Evolutionary conservation across 345 rosid genomes (phyloP), one percentile per base, ranked within the genome.

Genomic region (Raphanus raphanistrum): DNA sequence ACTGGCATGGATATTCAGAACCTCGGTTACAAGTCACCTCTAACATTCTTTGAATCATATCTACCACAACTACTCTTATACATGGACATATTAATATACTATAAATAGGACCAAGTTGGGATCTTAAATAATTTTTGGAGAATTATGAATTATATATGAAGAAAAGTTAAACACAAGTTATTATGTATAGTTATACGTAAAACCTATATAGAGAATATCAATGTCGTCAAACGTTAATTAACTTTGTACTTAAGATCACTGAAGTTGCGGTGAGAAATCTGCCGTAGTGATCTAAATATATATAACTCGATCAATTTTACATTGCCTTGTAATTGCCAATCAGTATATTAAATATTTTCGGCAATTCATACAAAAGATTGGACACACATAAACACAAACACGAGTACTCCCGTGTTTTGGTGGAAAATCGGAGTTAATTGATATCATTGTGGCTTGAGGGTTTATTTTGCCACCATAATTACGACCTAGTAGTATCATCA

Each of bases 381-480:
- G 29, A 63, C 36, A 38, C 5, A 63, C 66, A 28, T 16, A 27
- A 63, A 70, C 21, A 48, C 33, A 28, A 72, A 57, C 29, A 27
- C 66, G 72, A 16, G 36, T 57, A 58, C 32, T 31, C 32, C 58
- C 38, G 71, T 65, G 21, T 32, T 64, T 57, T 55, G 61, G 63
- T 72, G 62, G 32, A 26, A 48, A 72, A 13, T 7, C 58, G 41
- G 6, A 45, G 52, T 66, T 16, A 27, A 25, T 33, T 12, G 66
- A 62, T 33, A 78, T 72, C 77, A 66, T 72, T 72, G 73, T 48
- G 63, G 77, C n/a, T 70, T 54, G 75, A 41, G 72, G 66, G 75
- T 70, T 80, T 74, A 73, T 58, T 73, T 73, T 67, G 77, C 33
- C 73, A 79, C 73, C 70, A 73, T 79, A 66, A 79, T 67, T 67